Evolutionary conservation across 257 asterid genomes (phyloP).

Genomic region (Marsdenia floribunda): DNA sequence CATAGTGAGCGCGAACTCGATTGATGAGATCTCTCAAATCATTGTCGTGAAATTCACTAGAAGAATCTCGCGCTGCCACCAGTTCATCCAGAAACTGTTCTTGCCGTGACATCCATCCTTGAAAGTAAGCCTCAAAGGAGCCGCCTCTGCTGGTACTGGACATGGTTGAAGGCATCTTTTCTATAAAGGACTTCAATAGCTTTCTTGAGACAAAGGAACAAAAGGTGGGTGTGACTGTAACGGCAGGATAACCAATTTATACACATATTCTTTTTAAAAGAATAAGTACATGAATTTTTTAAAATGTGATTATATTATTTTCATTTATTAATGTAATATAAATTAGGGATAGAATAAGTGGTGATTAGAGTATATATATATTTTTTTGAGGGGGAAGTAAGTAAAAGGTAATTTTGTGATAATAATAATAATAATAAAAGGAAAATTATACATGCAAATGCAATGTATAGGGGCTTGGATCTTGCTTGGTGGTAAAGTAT

Average conservation of each 20-base stretch:
- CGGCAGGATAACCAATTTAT: background rate
- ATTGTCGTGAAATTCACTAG: constrained; percentile 2
- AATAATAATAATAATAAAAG: no score
- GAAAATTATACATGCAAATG: background rate
- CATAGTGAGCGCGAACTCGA: constrained; percentile 40
- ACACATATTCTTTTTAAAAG: no score
- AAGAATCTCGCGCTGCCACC: constrained; percentile 15
- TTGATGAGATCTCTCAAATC: constrained; percentile 21
- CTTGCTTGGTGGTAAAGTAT: constrained; percentile 14
- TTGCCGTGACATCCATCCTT: constrained; percentile 39
- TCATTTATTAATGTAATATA: no score
- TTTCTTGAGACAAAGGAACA: background rate
- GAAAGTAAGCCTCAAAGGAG: constrained; percentile 25
- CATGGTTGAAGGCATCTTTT: constrained; percentile 15
- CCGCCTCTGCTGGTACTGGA: constrained; percentile 1
- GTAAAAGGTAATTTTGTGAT: no score
- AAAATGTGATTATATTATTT: no score
- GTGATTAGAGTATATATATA: no score
- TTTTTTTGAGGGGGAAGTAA: no score
- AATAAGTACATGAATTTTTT: no score
- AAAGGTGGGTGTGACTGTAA: background rate
- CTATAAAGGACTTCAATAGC: background rate
- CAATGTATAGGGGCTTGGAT: background rate
- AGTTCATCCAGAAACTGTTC: constrained; percentile 26
- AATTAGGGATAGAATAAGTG: no score